Conservation (phyloP, 2,329 filamentous ascomycete genomes). For the Monilinia vaccinii-corymbosi region DNA sequence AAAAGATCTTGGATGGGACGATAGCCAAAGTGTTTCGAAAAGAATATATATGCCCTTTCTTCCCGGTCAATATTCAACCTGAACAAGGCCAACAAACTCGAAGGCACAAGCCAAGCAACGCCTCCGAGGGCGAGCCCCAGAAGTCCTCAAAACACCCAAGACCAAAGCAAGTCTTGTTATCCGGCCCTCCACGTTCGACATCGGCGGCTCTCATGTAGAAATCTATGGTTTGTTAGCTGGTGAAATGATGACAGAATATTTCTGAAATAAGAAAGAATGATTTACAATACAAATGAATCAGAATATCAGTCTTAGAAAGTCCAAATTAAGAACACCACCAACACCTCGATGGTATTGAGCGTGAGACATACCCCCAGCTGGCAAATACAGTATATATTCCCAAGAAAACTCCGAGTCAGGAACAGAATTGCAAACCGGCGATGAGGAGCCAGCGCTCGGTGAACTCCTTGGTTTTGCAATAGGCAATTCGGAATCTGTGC, state of each 20-base stretch:
- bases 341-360: background rate
- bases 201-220: too few species aligned
- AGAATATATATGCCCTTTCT: background rate
- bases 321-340: background rate
- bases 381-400: background rate
- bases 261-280: background rate
- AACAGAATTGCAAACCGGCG: too few species aligned
- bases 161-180: background rate
- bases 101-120: background rate
- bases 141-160: background rate
- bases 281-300: background rate
- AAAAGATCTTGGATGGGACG: background rate
- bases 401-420: too few species aligned
- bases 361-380: background rate
- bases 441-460: background rate
- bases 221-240: background rate
- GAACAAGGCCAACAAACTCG: background rate
- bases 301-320: background rate
- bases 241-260: background rate
- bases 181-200: background rate
- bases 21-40: background rate
- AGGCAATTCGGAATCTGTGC: background rate
- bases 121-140: background rate
- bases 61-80: background rate
- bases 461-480: background rate